phyloP scores from a whole-genome alignment of 2,329 filamentous ascomycete genomes.

The Phaeoacremonium minimum region DNA sequence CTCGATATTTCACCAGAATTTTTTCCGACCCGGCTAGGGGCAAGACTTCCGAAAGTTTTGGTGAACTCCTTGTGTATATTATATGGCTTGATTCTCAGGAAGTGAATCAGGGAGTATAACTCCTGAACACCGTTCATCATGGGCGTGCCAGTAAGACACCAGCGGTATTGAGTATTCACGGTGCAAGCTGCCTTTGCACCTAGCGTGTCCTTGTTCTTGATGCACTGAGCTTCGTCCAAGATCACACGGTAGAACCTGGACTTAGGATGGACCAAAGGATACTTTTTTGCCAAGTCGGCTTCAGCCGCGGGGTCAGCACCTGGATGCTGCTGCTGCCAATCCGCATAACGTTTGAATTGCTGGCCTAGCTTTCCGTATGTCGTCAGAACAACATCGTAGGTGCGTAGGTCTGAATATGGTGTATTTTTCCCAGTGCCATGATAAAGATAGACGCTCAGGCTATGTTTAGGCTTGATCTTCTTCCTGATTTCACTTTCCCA shows the following conservation, averaged over 20 bases:
- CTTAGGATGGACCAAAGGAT: constrained; percentile 57
- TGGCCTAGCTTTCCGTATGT: constrained; percentile 70
- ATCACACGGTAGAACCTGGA: constrained; percentile 66
- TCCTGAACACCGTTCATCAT: constrained; percentile 87
- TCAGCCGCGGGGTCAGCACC: constrained; percentile 30
- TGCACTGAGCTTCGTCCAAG: constrained; percentile 75
- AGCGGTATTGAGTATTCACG: constrained; percentile 58
- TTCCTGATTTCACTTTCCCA: constrained; percentile 77
- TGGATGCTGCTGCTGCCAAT: constrained; percentile 43
- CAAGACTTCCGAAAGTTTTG: constrained; percentile 32
- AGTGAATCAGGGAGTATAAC: constrained; percentile 71
- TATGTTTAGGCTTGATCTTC: constrained; percentile 58
- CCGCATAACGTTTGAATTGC: constrained; percentile 60
- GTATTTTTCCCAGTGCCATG: constrained; percentile 55
- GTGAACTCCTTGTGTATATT: constrained; percentile 60
- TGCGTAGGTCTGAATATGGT: constrained; percentile 57
- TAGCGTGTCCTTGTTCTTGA: constrained; percentile 69
- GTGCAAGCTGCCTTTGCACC: constrained; percentile 54
- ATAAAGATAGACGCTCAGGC: constrained; percentile 63
- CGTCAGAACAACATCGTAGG: constrained; percentile 72
- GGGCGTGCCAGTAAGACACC: constrained; percentile 76
- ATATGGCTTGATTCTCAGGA: constrained; percentile 74
- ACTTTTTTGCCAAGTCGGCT: constrained; percentile 27
- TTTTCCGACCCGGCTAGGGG: constrained; percentile 13
- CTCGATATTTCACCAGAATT: constrained; percentile 40